Evolutionary conservation across 257 asterid species (phyloP).

Genomic region (Henckelia pumila): DNA sequence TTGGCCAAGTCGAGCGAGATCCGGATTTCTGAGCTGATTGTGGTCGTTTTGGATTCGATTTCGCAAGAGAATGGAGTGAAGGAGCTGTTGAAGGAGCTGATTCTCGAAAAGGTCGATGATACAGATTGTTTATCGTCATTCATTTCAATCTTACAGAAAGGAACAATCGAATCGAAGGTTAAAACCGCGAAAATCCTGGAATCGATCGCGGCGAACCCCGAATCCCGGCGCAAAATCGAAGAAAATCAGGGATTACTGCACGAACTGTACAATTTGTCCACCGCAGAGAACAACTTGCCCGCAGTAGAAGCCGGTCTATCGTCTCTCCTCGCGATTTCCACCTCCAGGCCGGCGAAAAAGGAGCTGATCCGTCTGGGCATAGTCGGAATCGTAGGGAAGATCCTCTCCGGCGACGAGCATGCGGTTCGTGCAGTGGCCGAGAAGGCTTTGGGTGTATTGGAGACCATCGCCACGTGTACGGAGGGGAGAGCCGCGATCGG

Average conservation of each 20-base stretch:
- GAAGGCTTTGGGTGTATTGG: constrained; percentile 49
- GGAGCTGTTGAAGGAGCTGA: constrained; percentile 38
- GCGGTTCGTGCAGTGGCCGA: constrained; percentile 40
- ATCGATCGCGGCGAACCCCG: constrained; percentile 46
- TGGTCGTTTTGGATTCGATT: constrained; percentile 52
- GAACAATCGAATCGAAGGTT: constrained; percentile 50
- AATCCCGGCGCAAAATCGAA: constrained; percentile 52
- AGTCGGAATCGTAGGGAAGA: constrained; percentile 38
- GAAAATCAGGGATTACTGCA: constrained; percentile 47
- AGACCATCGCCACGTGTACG: constrained; percentile 58
- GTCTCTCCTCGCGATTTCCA: constrained; percentile 47
- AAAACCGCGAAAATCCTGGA: constrained; percentile 57
- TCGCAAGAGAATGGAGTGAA: constrained; percentile 40
- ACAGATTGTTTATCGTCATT: constrained; percentile 36
- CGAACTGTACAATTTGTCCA: constrained; percentile 43
- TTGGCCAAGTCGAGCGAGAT: constrained; percentile 39
- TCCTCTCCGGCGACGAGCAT: constrained; percentile 41
- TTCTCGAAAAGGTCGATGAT: constrained; percentile 23
- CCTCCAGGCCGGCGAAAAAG: constrained; percentile 55
- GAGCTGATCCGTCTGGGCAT: constrained; percentile 69
- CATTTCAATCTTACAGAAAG: constrained; percentile 40
- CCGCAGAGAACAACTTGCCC: constrained; percentile 27
- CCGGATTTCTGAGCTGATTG: constrained; percentile 46
- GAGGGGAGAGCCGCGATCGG: constrained; percentile 72
- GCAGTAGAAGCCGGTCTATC: constrained; percentile 57